Evolutionary conservation across 73 alveolate genomes (phyloP).

Genomic region (Diophrys appendiculata): DNA sequence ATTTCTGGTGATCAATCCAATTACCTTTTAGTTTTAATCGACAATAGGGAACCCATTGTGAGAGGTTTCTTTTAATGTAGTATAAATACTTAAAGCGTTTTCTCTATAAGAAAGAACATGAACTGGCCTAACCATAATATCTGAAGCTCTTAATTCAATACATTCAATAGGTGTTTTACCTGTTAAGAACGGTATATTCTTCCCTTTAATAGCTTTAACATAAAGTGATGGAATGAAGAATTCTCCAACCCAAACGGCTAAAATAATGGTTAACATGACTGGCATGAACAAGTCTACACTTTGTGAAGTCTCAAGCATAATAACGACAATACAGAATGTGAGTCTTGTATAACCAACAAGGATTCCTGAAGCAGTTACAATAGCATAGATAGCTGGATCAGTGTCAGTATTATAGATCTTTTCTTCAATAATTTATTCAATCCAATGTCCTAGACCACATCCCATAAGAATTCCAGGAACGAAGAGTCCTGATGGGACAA

Average conservation of each 20-base stretch:
- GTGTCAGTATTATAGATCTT: conserved; percentile 5
- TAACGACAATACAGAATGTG: conserved; percentile 71
- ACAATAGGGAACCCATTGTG: conserved; percentile 43
- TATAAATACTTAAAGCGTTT: conserved; percentile 8
- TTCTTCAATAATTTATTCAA: conserved; percentile 29
- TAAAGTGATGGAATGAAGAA: conserved; percentile 54
- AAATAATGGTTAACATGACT: conserved; percentile 52
- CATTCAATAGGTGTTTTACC: conserved; percentile 28
- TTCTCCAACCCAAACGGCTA: conserved; percentile 61
- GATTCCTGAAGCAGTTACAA: conserved; percentile 67
- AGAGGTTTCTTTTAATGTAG: background rate
- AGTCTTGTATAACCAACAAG: conserved; percentile 71
- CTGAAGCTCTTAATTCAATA: conserved; percentile 23
- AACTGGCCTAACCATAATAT: conserved; percentile 27
- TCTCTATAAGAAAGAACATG: conserved; percentile 2
- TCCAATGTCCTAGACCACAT: conserved; percentile 46
- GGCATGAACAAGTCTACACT: conserved; percentile 64
- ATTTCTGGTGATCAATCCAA: conserved; percentile 33
- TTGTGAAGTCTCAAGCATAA: conserved; percentile 74
- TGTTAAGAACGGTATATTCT: conserved; percentile 39
- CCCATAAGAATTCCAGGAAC: conserved; percentile 66
- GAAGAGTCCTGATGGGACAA: conserved; percentile 78
- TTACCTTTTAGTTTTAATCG: conserved; percentile 14
- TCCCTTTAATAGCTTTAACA: conserved; percentile 21
- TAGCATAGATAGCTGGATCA: conserved; percentile 60